Percentiles rank a stretch among this genome's conserved stretches.
Conservation (phyloP, 805 yeast genomes). For the Brettanomyces nanus region DNA sequence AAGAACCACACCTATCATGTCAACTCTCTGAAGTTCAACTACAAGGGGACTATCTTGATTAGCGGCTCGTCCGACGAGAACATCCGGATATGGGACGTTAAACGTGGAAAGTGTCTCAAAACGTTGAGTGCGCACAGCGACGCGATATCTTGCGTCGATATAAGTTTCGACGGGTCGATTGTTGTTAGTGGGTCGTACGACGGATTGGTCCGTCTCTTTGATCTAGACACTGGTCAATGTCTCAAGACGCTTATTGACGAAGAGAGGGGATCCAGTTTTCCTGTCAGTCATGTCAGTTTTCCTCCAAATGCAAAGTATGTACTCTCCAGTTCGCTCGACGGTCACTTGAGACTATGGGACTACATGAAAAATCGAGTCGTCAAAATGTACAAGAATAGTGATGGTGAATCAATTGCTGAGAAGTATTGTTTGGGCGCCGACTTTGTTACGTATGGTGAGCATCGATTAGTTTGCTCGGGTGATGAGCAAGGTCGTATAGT, state of each 20-base stretch:
- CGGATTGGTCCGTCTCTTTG: slow-evolving; percentile 85
- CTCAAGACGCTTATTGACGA: slow-evolving; percentile 81
- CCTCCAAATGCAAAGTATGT: slow-evolving; percentile 78
- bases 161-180: slow-evolving; percentile 73
- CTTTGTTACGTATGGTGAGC: slow-evolving; percentile 33
- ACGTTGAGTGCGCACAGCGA: slow-evolving; percentile 90
- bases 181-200: slow-evolving; percentile 84
- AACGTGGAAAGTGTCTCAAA: slow-evolving; percentile 58
- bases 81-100: slow-evolving; percentile 82
- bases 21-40: slow-evolving; percentile 58
- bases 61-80: slow-evolving; percentile 89
- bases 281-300: slow-evolving; percentile 65
- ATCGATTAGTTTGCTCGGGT: slow-evolving; percentile 49
- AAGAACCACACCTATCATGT: slow-evolving; percentile 83
- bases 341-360: slow-evolving; percentile 76
- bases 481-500: slow-evolving; percentile 45
- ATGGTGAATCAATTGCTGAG: slow-evolving; percentile 32
- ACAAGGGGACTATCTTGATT: slow-evolving; percentile 69
- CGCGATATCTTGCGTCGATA: slow-evolving; percentile 69
- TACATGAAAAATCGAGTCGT: slow-evolving; percentile 74
- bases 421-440: slow-evolving; percentile 45
- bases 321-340: slow-evolving; percentile 74
- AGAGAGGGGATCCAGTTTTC: slow-evolving; percentile 63
- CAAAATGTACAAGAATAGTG: slow-evolving; percentile 41
- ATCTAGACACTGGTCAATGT: slow-evolving; percentile 84